Percentiles rank a stretch among this genome's conserved stretches.
These are phyloP conservation scores for Trichoderma endophyticum DNA, from an alignment of 2,329 filamentous ascomycete genomes.

Conservation along the genomic window DNA sequence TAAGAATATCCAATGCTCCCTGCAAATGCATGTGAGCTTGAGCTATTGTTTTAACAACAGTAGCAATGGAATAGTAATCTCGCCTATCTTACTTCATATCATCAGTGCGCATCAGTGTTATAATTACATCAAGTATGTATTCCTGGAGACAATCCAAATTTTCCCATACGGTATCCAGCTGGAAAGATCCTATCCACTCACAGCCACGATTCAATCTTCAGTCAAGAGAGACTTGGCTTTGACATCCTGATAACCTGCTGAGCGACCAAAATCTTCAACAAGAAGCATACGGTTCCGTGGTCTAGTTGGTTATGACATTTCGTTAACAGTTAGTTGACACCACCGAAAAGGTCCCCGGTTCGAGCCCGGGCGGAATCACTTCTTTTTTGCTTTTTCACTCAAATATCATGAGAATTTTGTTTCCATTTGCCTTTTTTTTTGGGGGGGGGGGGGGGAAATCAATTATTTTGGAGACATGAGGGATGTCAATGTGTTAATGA, in stretches of 20 bases:
- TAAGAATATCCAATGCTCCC: neutral
- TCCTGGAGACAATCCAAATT: neutral
- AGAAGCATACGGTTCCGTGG: conserved; percentile 32
- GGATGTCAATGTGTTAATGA: neutral
- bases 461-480: neutral
- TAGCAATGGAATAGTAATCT: neutral
- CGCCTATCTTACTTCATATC: neutral
- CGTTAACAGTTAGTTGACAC: conserved; percentile 31
- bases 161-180: too few relatives aligned
- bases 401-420: neutral
- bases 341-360: conserved; percentile 41
- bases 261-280: neutral
- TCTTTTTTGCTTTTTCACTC: conserved; percentile 18
- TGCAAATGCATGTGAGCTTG: neutral
- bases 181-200: too few relatives aligned
- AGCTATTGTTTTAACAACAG: neutral
- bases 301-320: conserved; percentile 42
- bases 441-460: too few relatives aligned
- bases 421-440: neutral
- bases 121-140: neutral
- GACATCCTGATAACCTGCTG: neutral
- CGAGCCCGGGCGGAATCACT: conserved; percentile 39
- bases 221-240: neutral
- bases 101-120: neutral
- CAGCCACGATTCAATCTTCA: neutral